phyloP scores from a whole-genome alignment of 176 grass and related monocot species.

The Poa pratensis region DNA sequence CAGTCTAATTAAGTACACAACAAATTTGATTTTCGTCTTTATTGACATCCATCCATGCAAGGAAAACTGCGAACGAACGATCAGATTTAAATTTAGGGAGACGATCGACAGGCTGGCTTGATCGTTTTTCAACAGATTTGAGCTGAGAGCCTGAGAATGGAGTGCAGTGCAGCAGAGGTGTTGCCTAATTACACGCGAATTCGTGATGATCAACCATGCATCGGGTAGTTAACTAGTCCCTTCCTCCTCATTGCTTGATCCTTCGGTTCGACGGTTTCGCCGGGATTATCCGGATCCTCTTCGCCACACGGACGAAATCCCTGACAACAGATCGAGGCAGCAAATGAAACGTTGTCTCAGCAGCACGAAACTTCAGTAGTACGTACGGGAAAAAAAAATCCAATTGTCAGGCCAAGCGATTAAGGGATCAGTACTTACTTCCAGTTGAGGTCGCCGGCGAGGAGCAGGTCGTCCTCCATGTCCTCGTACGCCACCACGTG shows the following conservation, averaged over 20 bases:
- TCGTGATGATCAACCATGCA: background rate
- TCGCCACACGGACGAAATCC: slow-evolving; percentile 73
- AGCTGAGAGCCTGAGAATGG: background rate
- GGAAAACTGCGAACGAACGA: background rate
- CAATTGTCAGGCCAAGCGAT: no score
- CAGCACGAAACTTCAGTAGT: no score
- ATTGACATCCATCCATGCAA: background rate
- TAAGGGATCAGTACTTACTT: slow-evolving; percentile 49
- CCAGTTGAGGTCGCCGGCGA: slow-evolving; percentile 92
- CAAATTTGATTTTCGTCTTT: background rate
- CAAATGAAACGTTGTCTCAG: background rate
- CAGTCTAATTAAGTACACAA: background rate
- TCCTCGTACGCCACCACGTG: slow-evolving; percentile 92
- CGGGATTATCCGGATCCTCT: slow-evolving; percentile 72
- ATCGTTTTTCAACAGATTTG: background rate
- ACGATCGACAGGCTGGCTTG: background rate
- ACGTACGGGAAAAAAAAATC: background rate
- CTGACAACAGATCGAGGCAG: slow-evolving; percentile 14
- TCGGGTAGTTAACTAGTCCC: slow-evolving; percentile 5
- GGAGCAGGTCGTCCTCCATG: slow-evolving; percentile 91
- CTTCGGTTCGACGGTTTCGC: slow-evolving; percentile 39
- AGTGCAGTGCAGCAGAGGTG: background rate
- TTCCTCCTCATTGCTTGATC: slow-evolving; percentile 29
- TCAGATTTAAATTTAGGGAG: background rate
- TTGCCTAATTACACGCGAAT: background rate